These are phyloP conservation scores for Auricularia cornea DNA, from an alignment of 768 basidiomycete species.

Conservation along the genomic window DNA sequence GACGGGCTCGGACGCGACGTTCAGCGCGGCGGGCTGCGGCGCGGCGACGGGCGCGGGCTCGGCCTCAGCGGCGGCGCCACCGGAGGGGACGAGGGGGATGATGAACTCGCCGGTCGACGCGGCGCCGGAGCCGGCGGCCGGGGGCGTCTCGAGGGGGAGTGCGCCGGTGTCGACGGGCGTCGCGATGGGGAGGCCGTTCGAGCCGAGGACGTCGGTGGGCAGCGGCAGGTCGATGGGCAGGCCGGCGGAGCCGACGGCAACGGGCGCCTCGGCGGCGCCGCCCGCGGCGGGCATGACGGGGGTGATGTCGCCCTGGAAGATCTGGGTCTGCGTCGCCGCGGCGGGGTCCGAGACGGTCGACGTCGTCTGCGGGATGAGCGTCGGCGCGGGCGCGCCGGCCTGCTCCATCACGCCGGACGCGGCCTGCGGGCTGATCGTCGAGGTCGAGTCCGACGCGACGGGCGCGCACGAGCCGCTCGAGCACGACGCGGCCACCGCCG, in stretches of 20 bases:
- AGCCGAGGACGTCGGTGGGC: neutral
- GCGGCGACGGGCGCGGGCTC: neutral
- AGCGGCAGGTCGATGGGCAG: neutral
- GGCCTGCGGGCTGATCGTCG: constrained; percentile 2
- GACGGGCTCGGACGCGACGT: neutral
- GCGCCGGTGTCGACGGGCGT: neutral
- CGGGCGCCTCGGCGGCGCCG: neutral
- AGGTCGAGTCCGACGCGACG: constrained; percentile 8
- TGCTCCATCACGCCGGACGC: constrained; percentile 13
- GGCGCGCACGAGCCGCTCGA: constrained; percentile 39
- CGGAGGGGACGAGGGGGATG: constrained; percentile 13
- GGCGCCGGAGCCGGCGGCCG: neutral
- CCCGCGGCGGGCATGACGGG: neutral
- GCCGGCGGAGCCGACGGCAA: neutral
- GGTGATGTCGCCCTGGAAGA: neutral
- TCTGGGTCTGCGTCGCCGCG: neutral
- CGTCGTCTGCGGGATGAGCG: constrained; percentile 28
- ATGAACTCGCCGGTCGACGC: constrained; percentile 21
- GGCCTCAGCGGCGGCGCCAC: neutral
- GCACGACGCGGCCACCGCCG: constrained; percentile 1
- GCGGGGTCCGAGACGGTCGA: constrained; percentile 18
- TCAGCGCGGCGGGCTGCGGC: neutral
- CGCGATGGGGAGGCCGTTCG: neutral
- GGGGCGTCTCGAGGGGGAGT: neutral
- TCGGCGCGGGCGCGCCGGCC: constrained; percentile 11